These are phyloP conservation scores for Yamadazyma membranifaciens DNA, from an alignment of 1,139 yeast species.

Conservation along the genomic window DNA sequence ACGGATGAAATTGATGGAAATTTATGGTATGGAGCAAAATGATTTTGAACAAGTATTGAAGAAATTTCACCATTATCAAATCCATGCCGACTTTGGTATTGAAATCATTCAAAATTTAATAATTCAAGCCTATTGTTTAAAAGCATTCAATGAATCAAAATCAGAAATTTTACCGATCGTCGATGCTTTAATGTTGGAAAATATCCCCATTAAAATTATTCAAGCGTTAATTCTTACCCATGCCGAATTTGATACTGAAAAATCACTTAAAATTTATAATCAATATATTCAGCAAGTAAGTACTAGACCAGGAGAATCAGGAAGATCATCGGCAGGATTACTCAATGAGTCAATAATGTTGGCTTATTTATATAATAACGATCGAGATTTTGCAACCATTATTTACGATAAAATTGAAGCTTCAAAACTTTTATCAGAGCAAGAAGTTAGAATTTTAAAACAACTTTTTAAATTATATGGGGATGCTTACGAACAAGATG, in stretches of 20 bases:
- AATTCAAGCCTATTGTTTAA: slow-evolving; percentile 35
- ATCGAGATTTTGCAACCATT: slow-evolving; percentile 62
- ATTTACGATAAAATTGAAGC: slow-evolving; percentile 56
- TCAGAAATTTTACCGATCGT: slow-evolving; percentile 38
- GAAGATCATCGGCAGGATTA: slow-evolving; percentile 44
- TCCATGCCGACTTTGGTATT: slow-evolving; percentile 33
- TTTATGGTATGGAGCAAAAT: slow-evolving; percentile 35
- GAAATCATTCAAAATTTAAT: slow-evolving; percentile 32
- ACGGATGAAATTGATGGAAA: slow-evolving; percentile 31
- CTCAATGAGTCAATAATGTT: slow-evolving; percentile 55
- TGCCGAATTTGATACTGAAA: slow-evolving; percentile 43
- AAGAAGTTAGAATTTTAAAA: slow-evolving; percentile 44
- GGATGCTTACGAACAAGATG: slow-evolving; percentile 41
- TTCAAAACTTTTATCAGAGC: slow-evolving; percentile 41
- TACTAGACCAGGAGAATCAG: slow-evolving; percentile 31
- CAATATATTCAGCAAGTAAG: slow-evolving; percentile 43
- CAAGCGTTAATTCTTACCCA: slow-evolving; percentile 49
- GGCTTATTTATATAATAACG: slow-evolving; percentile 47
- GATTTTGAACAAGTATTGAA: slow-evolving; percentile 28
- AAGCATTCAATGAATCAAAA: slow-evolving; percentile 37
- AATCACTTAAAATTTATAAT: slow-evolving; percentile 52
- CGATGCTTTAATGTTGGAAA: slow-evolving; percentile 38
- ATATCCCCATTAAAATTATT: slow-evolving; percentile 36
- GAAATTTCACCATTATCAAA: slow-evolving; percentile 36
- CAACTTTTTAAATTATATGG: slow-evolving; percentile 56